A percentile compares a stretch with the other conserved stretches of the same genome.
Conservation (phyloP, 257 asterid species). For the Nicotiana paniculata region DNA sequence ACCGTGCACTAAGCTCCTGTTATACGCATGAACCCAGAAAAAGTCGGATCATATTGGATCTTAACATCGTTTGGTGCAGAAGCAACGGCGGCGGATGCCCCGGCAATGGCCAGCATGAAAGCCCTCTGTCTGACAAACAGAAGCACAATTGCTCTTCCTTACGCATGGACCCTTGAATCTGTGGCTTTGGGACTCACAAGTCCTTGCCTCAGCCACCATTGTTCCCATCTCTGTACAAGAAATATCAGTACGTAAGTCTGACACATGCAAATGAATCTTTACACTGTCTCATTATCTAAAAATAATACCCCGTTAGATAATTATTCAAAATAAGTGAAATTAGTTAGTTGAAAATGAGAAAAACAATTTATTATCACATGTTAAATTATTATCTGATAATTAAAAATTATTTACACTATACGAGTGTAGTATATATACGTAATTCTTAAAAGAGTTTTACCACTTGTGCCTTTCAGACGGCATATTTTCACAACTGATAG, state of each 20-base stretch:
- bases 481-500: too few relatives aligned
- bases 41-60: not conserved
- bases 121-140: constrained; percentile 11
- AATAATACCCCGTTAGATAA: too few relatives aligned
- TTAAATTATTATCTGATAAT: not conserved
- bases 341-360: too few relatives aligned
- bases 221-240: not conserved
- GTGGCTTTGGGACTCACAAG: constrained; percentile 2
- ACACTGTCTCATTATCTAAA: not conserved
- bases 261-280: not conserved
- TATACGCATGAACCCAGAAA: not conserved
- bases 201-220: constrained; percentile 4
- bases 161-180: not conserved
- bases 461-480: not conserved
- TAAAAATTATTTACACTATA: not conserved
- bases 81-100: not conserved
- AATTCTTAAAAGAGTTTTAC: not conserved
- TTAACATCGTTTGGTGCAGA: not conserved
- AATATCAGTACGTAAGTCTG: too few relatives aligned
- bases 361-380: too few relatives aligned
- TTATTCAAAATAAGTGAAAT: too few relatives aligned
- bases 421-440: too few relatives aligned
- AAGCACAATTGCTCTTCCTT: constrained; percentile 6
- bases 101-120: not conserved
- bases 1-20: too few relatives aligned